Base-by-base conservation (phyloP, 2,329 filamentous ascomycete species). In the Aspergillus cejpii region DNA sequence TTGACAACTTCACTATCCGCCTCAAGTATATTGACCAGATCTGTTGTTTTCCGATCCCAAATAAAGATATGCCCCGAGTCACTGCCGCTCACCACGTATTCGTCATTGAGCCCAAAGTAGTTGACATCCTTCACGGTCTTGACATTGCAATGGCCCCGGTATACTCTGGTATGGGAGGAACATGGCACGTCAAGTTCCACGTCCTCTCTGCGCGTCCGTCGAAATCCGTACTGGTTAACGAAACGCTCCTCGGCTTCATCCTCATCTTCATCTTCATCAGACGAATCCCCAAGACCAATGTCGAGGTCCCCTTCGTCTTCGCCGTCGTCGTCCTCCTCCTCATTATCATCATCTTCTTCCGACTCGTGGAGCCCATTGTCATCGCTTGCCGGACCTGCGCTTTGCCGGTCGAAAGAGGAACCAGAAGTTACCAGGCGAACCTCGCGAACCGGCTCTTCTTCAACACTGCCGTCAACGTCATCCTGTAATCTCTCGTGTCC, bases 1-100 rank as follows among this genome's bases (percentile, higher is more conserved):
- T 85, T 85, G 45, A 84, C 81, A n/a, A 83, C 78, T 50, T 85
- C 81, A 19, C 77, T 77, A 58, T 85, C 81, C 1, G 78, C 81
- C 59, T 82, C 75, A 5, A 84, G 68, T 12, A 85, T 80, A 56
- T 83, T 83, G 39, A 84, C 69, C 39, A 85, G 64, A 44, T 79
- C 68, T 14, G 71, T 68, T 3, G 78, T 80, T 55, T 81, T 79
- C 44, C 76, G 74, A 53, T 85, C 80, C 81, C 81, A 84, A 41
- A 85, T 83, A 61, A 85, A 85, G 19, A 85, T 58, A 57, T 84
- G 76, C 1, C 81, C 81, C 40, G 76, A 79, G 55, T 85, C 82
- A 47, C 77, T 81, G 5, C 81, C 81, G 45, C 77, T 81, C 8
- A 84, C 80, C 8, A 85, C 79, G 50, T 83, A 85, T 57, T 84